Percentiles rank a stretch among this genome's conserved stretches.
phyloP scores from a whole-genome alignment of 495 filamentous ascomycete species.

The Chaetomium cochliodes region DNA sequence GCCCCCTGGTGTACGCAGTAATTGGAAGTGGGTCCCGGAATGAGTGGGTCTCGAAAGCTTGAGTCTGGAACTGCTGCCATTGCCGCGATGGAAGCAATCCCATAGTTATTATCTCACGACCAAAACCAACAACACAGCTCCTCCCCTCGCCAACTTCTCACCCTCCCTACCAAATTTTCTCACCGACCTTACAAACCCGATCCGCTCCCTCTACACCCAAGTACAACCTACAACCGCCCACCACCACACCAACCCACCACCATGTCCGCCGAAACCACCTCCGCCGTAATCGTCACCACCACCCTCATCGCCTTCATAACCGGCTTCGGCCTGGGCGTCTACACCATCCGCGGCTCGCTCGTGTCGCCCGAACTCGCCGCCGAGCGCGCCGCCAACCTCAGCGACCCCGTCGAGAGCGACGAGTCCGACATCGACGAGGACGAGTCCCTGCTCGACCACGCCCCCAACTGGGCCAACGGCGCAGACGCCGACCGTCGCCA shows the following conservation, averaged over 20 bases:
- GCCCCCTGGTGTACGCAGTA: no score
- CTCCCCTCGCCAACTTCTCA: no score
- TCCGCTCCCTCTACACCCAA: not conserved
- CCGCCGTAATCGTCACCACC: slow-evolving; percentile 56
- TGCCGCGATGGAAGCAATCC: no score
- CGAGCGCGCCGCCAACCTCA: slow-evolving; percentile 35
- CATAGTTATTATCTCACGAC: no score
- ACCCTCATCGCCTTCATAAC: slow-evolving; percentile 60
- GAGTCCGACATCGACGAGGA: slow-evolving; percentile 54
- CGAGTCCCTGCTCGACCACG: slow-evolving; percentile 55
- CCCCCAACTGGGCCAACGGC: slow-evolving; percentile 58
- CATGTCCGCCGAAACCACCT: slow-evolving; percentile 17
- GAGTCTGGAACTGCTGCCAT: no score
- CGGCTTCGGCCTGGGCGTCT: slow-evolving; percentile 60
- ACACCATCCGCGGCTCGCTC: slow-evolving; percentile 51
- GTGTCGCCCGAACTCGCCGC: slow-evolving; percentile 44
- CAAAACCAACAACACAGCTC: no score
- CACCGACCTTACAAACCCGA: no score
- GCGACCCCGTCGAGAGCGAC: slow-evolving; percentile 51
- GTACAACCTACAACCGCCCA: not conserved
- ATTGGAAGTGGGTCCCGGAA: no score
- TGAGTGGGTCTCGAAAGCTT: no score
- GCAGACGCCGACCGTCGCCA: slow-evolving; percentile 49
- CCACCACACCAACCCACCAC: not conserved
- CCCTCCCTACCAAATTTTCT: no score